phyloP scores from a whole-genome alignment of 768 basidiomycete genomes.

The Lactifluus subvellereus region DNA sequence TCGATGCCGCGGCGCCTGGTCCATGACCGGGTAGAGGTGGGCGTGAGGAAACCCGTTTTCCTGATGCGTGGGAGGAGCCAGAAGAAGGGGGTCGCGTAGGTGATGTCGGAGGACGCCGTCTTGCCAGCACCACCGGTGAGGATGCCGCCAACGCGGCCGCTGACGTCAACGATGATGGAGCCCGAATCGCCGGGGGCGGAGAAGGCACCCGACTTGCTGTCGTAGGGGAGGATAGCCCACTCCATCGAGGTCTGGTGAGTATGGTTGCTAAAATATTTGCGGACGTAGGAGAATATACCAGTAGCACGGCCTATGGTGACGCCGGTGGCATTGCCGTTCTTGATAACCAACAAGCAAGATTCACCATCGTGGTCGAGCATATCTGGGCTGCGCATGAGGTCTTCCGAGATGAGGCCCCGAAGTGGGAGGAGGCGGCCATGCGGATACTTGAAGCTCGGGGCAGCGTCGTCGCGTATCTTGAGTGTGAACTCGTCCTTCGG shows the following conservation, averaged over 20 bases:
- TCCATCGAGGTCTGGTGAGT: constrained; percentile 18
- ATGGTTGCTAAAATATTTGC: neutral
- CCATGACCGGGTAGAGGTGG: constrained; percentile 8
- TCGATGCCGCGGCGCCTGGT: neutral
- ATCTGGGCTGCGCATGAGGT: constrained; percentile 30
- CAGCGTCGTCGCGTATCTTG: neutral
- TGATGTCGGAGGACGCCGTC: constrained; percentile 24
- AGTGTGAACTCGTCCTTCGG: neutral
- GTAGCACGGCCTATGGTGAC: constrained; percentile 19
- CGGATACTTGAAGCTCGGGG: neutral
- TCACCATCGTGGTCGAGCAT: constrained; percentile 26
- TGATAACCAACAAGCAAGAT: constrained; percentile 33
- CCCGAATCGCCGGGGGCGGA: constrained; percentile 31
- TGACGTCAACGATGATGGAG: constrained; percentile 27
- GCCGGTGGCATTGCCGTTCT: constrained; percentile 31
- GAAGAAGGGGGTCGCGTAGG: constrained; percentile 36
- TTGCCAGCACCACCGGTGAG: constrained; percentile 31
- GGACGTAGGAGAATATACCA: neutral
- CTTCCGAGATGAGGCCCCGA: constrained; percentile 29
- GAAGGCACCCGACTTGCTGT: constrained; percentile 23
- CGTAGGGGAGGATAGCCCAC: constrained; percentile 24
- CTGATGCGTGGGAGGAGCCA: constrained; percentile 28
- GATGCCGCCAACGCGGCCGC: constrained; percentile 27
- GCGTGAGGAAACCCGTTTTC: constrained; percentile 13
- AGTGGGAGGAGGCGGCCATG: constrained; percentile 22